Percentiles rank a stretch among this genome's conserved stretches.
phyloP scores from a whole-genome alignment of 2,329 filamentous ascomycete genomes.

The Arthrobotrys pseudoclavata region DNA sequence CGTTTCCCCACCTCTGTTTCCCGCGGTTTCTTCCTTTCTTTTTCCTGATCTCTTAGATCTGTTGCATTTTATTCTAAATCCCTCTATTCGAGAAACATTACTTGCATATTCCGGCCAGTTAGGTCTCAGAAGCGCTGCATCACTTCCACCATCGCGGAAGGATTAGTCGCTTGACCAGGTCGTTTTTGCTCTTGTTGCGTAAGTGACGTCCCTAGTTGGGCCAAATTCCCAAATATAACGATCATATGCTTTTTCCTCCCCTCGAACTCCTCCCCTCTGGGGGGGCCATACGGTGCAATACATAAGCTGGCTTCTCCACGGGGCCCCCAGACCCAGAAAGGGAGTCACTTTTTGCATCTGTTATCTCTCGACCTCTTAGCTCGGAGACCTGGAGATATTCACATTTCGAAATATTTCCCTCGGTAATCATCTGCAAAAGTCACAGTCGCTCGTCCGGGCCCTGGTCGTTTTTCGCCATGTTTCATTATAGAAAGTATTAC shows the following conservation, averaged over 20 bases:
- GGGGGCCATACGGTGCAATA: constrained; percentile 43
- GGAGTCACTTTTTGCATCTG: constrained; percentile 31
- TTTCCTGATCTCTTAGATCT: constrained; percentile 34
- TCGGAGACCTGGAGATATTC: constrained; percentile 59
- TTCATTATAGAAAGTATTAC: constrained; percentile 59
- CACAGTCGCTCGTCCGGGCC: constrained; percentile 40
- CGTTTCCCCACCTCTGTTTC: constrained; percentile 48
- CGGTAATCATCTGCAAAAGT: constrained; percentile 60
- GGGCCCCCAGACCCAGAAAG: constrained; percentile 29
- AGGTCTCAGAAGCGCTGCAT: constrained; percentile 51
- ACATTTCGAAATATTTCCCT: constrained; percentile 40
- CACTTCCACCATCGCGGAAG: constrained; percentile 46
- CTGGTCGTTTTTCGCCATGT: constrained; percentile 50
- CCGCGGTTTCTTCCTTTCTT: constrained; percentile 41
- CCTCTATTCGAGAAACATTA: constrained; percentile 39
- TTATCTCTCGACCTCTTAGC: constrained; percentile 38
- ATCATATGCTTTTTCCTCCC: constrained; percentile 51
- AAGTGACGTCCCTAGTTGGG: constrained; percentile 57
- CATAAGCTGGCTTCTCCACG: constrained; percentile 50
- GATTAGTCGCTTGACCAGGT: constrained; percentile 59
- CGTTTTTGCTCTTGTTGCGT: constrained; percentile 48
- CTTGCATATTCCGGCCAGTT: constrained; percentile 18
- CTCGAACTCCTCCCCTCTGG: constrained; percentile 22
- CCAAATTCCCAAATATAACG: constrained; percentile 30
- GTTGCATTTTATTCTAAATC: constrained; percentile 36